Evolutionary conservation across 345 rosid species (phyloP), one percentile per base, ranked within the genome.

Genomic region (Salix arbutifolia): DNA sequence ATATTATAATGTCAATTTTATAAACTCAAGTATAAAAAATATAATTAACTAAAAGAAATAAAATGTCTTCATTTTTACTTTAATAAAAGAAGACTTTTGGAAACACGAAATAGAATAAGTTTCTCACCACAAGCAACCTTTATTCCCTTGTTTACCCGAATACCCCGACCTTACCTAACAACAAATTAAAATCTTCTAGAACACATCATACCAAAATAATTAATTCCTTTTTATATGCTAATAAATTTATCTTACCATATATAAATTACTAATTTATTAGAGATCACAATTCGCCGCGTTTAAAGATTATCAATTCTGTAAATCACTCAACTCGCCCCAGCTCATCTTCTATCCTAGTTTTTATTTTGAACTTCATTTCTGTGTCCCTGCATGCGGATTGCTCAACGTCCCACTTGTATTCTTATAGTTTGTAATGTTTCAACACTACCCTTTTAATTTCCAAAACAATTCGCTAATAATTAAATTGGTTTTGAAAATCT

Each of bases 221-320:
- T 42, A 42, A 58, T 58, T 58, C 28, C 28, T 58, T n/a, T 23
- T 10, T 12, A 58, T 10, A n/a, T 23, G 28, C 64, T 23, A 9
- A 10, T n/a, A 64, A 4, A 70, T 50, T 77, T 18, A 71, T 7
- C 25, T 73, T n/a, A 40, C 8, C 16, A 28, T 60, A 80, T 71
- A 4, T 0, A 65, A 44, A 40, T 13, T 6, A 21, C 23, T 58
- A 31, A 21, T 10, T 18, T 5, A 61, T 17, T 67, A 58, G 21
- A 71, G 70, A 73, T 65, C 38, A 73, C 88, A 80, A 83, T 80
- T 85, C 86, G 91, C 90, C 90, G 87, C 90, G 84, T 87, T 83
- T 69, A 25, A 23, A 37, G 74, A 71, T 10, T 69, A 42, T 79
- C 21, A 64, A 81, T 84, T 84, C 79, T 78, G 78, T 84, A 73